Evolutionary conservation across 805 yeast species (phyloP), one percentile per base, ranked within the genome.

Genomic region (Cyberlindnera saturnus): DNA sequence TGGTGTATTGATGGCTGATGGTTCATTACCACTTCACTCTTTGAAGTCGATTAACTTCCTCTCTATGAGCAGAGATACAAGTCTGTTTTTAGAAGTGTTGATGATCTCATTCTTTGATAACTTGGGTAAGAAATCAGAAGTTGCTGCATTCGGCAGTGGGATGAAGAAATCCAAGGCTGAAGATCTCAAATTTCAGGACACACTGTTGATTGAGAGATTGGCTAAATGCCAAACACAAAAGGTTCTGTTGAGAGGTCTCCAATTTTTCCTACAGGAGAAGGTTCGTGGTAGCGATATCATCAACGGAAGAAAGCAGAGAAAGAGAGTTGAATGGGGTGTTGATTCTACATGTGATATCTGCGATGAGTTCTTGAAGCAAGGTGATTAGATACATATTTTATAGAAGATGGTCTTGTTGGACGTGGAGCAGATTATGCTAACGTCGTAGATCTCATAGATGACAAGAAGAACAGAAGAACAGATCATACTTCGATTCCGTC

Each of bases 41-140:
- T 70, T 93, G 50, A 77, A 84, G 50, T 80, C 79, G 6, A 75
- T 86, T 29, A 85, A 91, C 51, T 82, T 90, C 45, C 62, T 90
- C 44, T 77, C 81, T 0, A 65, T 85, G 11, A 70, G 73, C 18
- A 55, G 73, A 0, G 90, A 86, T 48, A 71, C 81, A 2, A 71
- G 71, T 32, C 61, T 88, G 17, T 87, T 91, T 54, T 47, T 87
- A 49, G 96, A 91, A 57, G 73, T 88, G 26, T 61, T 86, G 40
- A 62, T 90, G 41, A 82, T 84, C 20, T 77, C 83, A 6, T 70
- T 88, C 49, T 69, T 86, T 34, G 82, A 85, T 46, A 66, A 69
- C 14, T 53, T 84, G 8, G 95, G 79, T 10, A 82, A 79, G 57
- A 75, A 74, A 52, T 76, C 84, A 0, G 86, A 80, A 53, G 32